Evolutionary conservation across 495 filamentous ascomycete genomes (phyloP).

Genomic region (Penicillium chermesinum): DNA sequence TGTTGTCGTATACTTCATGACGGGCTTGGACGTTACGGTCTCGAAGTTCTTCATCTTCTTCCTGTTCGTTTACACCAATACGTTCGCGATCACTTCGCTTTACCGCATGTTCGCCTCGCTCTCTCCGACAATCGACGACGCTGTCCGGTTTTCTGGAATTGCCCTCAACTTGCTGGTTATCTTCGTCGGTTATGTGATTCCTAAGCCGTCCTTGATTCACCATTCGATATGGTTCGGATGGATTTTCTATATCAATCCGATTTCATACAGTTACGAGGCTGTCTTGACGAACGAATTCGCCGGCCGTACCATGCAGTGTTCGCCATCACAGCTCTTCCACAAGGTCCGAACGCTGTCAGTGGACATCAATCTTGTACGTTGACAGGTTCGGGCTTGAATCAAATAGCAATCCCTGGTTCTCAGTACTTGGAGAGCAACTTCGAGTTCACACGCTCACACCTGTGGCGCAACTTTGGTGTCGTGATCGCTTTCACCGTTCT

Average conservation of each 20-base stretch:
- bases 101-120: slow-evolving; percentile 75
- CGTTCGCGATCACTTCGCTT: slow-evolving; percentile 61
- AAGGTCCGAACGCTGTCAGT: slow-evolving; percentile 45
- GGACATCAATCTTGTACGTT: slow-evolving; percentile 59
- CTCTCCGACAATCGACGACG: slow-evolving; percentile 67
- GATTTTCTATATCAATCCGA: slow-evolving; percentile 70
- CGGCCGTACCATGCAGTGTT: slow-evolving; percentile 54
- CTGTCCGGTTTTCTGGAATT: slow-evolving; percentile 65
- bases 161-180: slow-evolving; percentile 64
- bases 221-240: slow-evolving; percentile 75
- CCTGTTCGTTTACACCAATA: slow-evolving; percentile 64
- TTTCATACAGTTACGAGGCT: slow-evolving; percentile 69
- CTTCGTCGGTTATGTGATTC: slow-evolving; percentile 78
- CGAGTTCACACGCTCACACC: slow-evolving; percentile 56
- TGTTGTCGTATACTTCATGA: slow-evolving; percentile 66
- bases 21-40: slow-evolving; percentile 55
- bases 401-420: slow-evolving; percentile 48
- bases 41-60: slow-evolving; percentile 72
- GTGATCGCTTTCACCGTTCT: slow-evolving; percentile 63
- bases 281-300: slow-evolving; percentile 67
- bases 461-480: slow-evolving; percentile 81
- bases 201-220: slow-evolving; percentile 55
- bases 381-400: slow-evolving; percentile 46
- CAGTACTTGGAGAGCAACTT: slow-evolving; percentile 54
- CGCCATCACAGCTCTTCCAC: slow-evolving; percentile 50